These are phyloP conservation scores for Bisporella sp. DNA, from an alignment of 2,329 filamentous ascomycete species.

Conservation along the genomic window DNA sequence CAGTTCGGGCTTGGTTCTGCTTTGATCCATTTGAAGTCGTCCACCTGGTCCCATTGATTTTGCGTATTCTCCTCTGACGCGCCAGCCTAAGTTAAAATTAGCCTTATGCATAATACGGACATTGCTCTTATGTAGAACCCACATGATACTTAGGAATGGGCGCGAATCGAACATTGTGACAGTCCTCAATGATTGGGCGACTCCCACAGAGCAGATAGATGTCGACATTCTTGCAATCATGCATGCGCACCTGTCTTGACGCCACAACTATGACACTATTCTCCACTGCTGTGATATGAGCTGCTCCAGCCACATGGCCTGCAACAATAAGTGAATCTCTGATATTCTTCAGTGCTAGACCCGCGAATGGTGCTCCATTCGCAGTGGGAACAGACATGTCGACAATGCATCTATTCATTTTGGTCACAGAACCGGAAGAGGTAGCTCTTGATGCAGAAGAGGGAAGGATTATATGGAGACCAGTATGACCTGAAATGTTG, in stretches of 20 bases:
- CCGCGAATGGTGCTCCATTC: constrained; percentile 59
- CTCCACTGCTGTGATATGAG: constrained; percentile 71
- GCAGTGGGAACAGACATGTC: constrained; percentile 69
- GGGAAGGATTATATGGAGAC: constrained; percentile 72
- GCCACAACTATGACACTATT: constrained; percentile 72
- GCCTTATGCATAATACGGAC: background rate
- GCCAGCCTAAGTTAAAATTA: constrained; percentile 16
- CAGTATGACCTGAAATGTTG: constrained; percentile 57
- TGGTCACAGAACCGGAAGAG: constrained; percentile 65
- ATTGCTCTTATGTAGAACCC: constrained; percentile 28
- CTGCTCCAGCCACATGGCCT: constrained; percentile 70
- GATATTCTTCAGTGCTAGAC: constrained; percentile 62
- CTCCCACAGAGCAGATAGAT: constrained; percentile 78
- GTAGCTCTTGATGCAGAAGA: constrained; percentile 63
- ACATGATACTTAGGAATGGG: constrained; percentile 66
- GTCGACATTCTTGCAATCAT: constrained; percentile 74
- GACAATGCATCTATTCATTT: constrained; percentile 64
- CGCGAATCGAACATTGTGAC: constrained; percentile 69
- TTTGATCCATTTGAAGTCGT: constrained; percentile 98
- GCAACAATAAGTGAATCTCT: constrained; percentile 66
- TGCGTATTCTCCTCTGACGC: constrained; percentile 23
- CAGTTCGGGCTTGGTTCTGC: constrained; percentile 83
- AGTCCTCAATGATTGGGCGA: constrained; percentile 92
- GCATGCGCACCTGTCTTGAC: constrained; percentile 86
- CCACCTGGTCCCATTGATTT: constrained; percentile 84